Base-by-base conservation (phyloP, 139 green algal genomes). In the Gonium pectorale region DNA sequence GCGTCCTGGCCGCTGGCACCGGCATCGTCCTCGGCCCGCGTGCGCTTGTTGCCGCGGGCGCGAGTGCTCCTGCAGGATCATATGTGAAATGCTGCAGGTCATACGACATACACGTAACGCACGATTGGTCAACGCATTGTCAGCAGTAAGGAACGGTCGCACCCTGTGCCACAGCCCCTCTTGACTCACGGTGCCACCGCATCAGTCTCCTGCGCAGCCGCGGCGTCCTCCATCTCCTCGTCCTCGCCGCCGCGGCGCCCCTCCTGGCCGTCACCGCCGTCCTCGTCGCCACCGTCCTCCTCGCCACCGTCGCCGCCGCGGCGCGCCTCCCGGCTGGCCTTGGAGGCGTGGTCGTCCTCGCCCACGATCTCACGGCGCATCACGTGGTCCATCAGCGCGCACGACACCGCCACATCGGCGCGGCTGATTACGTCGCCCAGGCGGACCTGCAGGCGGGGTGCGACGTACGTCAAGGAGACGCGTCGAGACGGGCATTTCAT, bases 401-500 rank as follows among this genome's bases (percentile, higher is more conserved):
- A 80, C 9, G 87, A 81, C 8, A 84, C 68, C 8, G 51, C 68
- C 29, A 90, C 87, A 31, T 90, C 87, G 8, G 54, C 33, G 29
- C 62, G 68, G 43, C 81, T 67, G 54, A 90, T 86, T 2, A 62
- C 72, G 77, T 88, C 81, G 21, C 81, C 87, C 37, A 90, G 81
- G 44, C 86, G 87, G 33, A 90, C n/a, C 60, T 67, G 60, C n/a
- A 21, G 2, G 3, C 60, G n/a, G n/a, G 29, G 60, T 59, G 5
- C 51, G 51, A 59, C 22, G 37, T 27, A 46, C 17, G 37, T 27
- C 31, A 5, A 41, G 9, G 11, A 46, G 7, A 37, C 37, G 13
- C 29, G n/a, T n/a, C n/a, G n/a, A n/a, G n/a, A n/a, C n/a, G n/a
- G n/a, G n/a, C n/a, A n/a, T n/a, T n/a, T n/a, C n/a, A n/a, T n/a